These are phyloP conservation scores for Monosporascus cannonballus DNA, from an alignment of 2,329 filamentous ascomycete genomes.

Conservation along the genomic window DNA sequence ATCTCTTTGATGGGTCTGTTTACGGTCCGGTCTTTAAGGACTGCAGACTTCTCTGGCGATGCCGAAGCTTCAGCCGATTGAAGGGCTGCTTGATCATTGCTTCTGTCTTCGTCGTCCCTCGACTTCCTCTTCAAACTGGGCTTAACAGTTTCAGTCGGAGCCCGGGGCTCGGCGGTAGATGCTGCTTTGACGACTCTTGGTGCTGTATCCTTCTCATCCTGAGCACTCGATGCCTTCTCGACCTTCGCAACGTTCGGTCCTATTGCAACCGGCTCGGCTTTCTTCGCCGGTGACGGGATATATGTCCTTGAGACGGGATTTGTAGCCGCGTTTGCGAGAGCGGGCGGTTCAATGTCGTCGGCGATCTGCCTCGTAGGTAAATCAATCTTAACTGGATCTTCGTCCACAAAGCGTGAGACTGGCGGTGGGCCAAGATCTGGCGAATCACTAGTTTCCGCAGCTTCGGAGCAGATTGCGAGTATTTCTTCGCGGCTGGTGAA, in stretches of 20 bases:
- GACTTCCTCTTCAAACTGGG: conserved; percentile 53
- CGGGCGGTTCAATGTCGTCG: conserved; percentile 6
- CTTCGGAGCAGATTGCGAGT: conserved; percentile 48
- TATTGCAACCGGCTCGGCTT: conserved; percentile 4
- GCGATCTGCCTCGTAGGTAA: conserved; percentile 30
- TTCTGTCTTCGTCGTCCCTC: conserved; percentile 48
- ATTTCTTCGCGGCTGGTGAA: conserved; percentile 52
- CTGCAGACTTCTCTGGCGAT: conserved; percentile 18
- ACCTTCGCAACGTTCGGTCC: neutral
- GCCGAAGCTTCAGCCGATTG: conserved; percentile 15
- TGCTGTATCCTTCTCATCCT: neutral
- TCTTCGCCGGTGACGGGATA: conserved; percentile 2
- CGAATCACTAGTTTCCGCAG: conserved; percentile 48
- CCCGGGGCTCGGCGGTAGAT: conserved; percentile 6
- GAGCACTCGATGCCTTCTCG: conserved; percentile 3
- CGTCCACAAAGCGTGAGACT: conserved; percentile 52
- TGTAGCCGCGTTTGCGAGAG: conserved; percentile 7
- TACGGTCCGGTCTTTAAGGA: conserved; percentile 25
- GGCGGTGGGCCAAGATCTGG: conserved; percentile 63
- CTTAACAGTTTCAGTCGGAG: conserved; percentile 30
- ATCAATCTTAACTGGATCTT: conserved; percentile 48
- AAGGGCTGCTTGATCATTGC: conserved; percentile 22
- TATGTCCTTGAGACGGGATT: conserved; percentile 2
- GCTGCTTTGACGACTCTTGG: neutral
- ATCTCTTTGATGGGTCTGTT: conserved; percentile 40